phyloP scores from a whole-genome alignment of 805 yeast species.

The Hanseniaspora clermontiae region DNA sequence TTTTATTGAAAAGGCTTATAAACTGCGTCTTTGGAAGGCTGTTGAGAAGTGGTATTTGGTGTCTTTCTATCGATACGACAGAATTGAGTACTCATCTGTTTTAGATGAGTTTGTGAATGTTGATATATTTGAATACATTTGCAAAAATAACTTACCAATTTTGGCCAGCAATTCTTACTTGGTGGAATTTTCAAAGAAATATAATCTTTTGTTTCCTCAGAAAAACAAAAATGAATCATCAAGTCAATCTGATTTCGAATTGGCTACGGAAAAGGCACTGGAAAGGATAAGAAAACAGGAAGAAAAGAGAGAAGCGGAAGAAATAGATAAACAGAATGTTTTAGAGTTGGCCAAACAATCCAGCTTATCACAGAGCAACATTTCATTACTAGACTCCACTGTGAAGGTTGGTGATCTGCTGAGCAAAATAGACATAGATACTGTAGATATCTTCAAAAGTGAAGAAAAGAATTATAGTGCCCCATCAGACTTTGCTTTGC shows the following conservation, averaged over 20 bases:
- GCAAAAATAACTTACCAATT: slow-evolving; percentile 6
- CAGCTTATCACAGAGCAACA: background rate
- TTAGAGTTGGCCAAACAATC: background rate
- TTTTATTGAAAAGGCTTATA: slow-evolving; percentile 2
- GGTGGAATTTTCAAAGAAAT: background rate
- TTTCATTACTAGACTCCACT: background rate
- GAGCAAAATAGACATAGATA: background rate
- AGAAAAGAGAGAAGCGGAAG: background rate
- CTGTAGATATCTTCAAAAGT: background rate
- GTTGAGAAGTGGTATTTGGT: slow-evolving; percentile 5
- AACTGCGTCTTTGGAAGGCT: background rate
- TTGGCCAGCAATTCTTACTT: background rate
- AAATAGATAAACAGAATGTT: background rate
- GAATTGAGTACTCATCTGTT: background rate
- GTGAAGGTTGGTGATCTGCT: background rate
- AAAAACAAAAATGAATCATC: background rate
- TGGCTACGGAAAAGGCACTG: background rate
- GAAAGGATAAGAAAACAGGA: background rate
- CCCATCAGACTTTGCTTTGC: background rate
- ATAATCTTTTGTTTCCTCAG: background rate
- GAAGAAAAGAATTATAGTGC: background rate
- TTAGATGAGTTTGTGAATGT: background rate
- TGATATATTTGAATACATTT: background rate
- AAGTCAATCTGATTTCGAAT: background rate
- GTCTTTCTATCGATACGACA: background rate